phyloP scores from a whole-genome alignment of 106 monocot genomes.

The Allium sativum region DNA sequence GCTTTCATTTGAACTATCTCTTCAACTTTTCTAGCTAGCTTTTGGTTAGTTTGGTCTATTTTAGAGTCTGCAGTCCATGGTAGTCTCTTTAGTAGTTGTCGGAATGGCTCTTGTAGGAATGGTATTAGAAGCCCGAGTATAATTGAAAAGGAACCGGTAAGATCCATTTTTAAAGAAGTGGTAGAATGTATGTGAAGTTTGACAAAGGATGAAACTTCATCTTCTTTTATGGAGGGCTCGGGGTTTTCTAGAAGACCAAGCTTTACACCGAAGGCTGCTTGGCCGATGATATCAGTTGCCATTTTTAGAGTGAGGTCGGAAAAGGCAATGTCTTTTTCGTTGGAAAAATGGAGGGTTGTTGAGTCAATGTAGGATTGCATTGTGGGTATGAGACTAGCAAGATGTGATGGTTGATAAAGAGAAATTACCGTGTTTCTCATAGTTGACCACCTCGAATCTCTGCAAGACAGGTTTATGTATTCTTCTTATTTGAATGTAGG shows the following conservation, averaged over 20 bases:
- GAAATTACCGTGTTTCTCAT: conserved; percentile 68
- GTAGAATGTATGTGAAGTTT: conserved; percentile 42
- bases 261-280: conserved; percentile 58
- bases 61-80: conserved; percentile 39
- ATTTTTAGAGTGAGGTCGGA: conserved; percentile 45
- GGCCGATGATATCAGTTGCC: conserved; percentile 56
- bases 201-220: conserved; percentile 32
- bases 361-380: conserved; percentile 51
- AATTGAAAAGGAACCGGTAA: conserved; percentile 50
- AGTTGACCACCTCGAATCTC: conserved; percentile 55
- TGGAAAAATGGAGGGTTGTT: conserved; percentile 4
- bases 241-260: conserved; percentile 28
- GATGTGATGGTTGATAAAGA: conserved; percentile 60
- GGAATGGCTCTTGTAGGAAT: conserved; percentile 42
- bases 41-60: conserved; percentile 31
- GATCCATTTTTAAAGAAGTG: conserved; percentile 65
- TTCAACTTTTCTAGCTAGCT: conserved; percentile 22
- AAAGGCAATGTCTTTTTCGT: conserved; percentile 25
- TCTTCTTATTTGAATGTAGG: too few species aligned
- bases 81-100: conserved; percentile 37
- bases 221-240: background rate
- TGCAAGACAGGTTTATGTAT: conserved; percentile 1
- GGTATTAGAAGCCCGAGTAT: conserved; percentile 42
- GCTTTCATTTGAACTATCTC: conserved; percentile 23
- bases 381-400: conserved; percentile 52